Percentiles rank a stretch among this genome's conserved stretches.
These are phyloP conservation scores for Cyathus striatus DNA, from an alignment of 768 basidiomycete genomes.

Conservation along the genomic window DNA sequence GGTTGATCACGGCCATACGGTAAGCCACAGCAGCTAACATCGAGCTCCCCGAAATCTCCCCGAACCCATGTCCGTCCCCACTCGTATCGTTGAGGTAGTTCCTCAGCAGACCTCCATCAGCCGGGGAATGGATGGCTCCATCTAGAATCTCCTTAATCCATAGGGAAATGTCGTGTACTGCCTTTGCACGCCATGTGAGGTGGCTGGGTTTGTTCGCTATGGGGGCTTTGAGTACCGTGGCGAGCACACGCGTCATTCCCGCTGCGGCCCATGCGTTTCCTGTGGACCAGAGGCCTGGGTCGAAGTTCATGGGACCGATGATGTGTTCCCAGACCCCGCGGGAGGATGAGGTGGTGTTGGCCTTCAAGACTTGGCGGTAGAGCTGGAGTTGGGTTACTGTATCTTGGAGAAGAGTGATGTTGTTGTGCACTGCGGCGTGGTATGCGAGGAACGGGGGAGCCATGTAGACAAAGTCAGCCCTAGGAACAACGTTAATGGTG, in stretches of 20 bases:
- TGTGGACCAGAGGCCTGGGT: conserved; percentile 41
- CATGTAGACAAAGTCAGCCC: conserved; percentile 50
- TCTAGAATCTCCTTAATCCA: conserved; percentile 44
- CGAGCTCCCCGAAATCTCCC: conserved; percentile 37
- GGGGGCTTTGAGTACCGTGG: conserved; percentile 37
- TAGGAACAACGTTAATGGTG: conserved; percentile 6
- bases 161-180: conserved; percentile 18
- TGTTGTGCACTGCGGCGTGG: conserved; percentile 31
- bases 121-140: conserved; percentile 25
- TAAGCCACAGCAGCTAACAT: conserved; percentile 34
- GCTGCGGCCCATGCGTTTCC: conserved; percentile 73
- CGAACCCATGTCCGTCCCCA: conserved; percentile 27
- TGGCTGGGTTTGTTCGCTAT: conserved; percentile 9
- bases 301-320: conserved; percentile 28
- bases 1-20: conserved; percentile 32
- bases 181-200: conserved; percentile 9
- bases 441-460: conserved; percentile 47
- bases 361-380: conserved; percentile 30
- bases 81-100: conserved; percentile 33
- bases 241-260: conserved; percentile 59
- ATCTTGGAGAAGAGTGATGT: conserved; percentile 28
- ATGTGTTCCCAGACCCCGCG: conserved; percentile 39
- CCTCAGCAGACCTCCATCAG: conserved; percentile 29
- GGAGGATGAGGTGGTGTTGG: conserved; percentile 17
- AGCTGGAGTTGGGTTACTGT: conserved; percentile 31